Conservation (phyloP, 192 early-diverging fungal genomes). For the Podila horticola region DNA sequence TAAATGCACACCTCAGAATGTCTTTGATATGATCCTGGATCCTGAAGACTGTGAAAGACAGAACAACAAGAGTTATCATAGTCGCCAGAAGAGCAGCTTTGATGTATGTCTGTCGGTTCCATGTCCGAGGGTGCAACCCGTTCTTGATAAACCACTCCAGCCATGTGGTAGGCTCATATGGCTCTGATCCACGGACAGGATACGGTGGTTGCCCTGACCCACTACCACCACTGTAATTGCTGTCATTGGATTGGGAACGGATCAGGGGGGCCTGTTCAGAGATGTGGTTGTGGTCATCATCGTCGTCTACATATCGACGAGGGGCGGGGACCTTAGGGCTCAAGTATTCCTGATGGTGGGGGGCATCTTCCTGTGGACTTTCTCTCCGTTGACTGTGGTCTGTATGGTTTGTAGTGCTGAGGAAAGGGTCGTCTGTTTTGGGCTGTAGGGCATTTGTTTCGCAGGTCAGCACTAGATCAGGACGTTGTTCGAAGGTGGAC, state of each 20-base stretch:
- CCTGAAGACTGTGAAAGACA: constrained; percentile 50
- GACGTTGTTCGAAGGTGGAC: not conserved
- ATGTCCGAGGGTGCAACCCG: constrained; percentile 39
- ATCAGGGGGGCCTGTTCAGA: constrained; percentile 28
- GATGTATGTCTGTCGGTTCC: constrained; percentile 35
- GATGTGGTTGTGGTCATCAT: constrained; percentile 13
- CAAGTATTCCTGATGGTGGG: not conserved
- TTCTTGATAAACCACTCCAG: constrained; percentile 18
- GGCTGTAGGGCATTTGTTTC: too few species aligned
- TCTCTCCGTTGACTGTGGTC: not conserved
- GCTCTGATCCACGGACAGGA: not conserved
- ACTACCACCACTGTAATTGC: constrained; percentile 12
- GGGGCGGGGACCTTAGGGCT: constrained; percentile 6
- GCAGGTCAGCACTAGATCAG: too few species aligned
- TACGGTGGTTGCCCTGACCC: not conserved
- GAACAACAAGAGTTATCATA: constrained; percentile 27
- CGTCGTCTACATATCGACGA: constrained; percentile 32
- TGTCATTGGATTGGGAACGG: constrained; percentile 6
- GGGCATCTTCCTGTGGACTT: not conserved
- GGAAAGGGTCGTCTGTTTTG: not conserved
- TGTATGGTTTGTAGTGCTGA: not conserved
- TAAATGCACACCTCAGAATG: constrained; percentile 28
- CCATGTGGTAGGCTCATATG: constrained; percentile 21
- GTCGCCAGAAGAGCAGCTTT: constrained; percentile 20
- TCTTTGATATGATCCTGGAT: constrained; percentile 59